These are phyloP conservation scores for Aegle marmelos DNA, from an alignment of 345 rosid species.

Conservation along the genomic window DNA sequence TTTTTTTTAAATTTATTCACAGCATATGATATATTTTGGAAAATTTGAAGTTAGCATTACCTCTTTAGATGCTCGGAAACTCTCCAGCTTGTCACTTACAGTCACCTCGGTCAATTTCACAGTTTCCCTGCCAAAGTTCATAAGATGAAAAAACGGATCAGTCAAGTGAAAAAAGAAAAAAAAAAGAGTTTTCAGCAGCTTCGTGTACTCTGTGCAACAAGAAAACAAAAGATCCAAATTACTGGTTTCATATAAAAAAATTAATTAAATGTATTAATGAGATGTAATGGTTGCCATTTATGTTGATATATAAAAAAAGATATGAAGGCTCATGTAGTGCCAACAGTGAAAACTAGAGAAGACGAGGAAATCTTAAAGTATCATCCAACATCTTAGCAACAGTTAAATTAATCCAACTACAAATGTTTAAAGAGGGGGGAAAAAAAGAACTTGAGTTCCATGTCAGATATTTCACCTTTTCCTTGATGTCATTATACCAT, in stretches of 20 bases:
- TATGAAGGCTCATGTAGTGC: not conserved
- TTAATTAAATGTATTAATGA: not conserved
- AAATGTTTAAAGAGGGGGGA: not conserved
- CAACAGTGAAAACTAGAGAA: not conserved
- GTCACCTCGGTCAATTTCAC: constrained; percentile 67
- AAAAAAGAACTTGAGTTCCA: not conserved
- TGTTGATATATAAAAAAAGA: not conserved
- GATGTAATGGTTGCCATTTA: not conserved
- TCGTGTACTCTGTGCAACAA: not conserved
- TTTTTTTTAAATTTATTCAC: not conserved
- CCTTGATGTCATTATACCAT: not conserved
- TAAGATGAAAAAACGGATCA: constrained; percentile 5
- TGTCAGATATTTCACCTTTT: not conserved
- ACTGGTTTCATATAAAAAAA: not conserved
- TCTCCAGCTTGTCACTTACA: constrained; percentile 77
- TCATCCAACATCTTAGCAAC: not conserved
- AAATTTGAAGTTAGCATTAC: constrained; percentile 29
- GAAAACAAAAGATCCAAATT: not conserved
- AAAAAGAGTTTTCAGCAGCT: not conserved
- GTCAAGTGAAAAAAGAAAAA: not conserved
- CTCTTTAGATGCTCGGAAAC: constrained; percentile 88
- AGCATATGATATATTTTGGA: not conserved
- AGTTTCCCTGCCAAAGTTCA: constrained; percentile 45
- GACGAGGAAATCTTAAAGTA: not conserved
- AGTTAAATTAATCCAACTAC: not conserved